A percentile compares a stretch with the other conserved stretches of the same genome.
Evolutionary conservation across 352 stramenopile genomes (phyloP).

Genomic region (Halophytophthora polymorphica): DNA sequence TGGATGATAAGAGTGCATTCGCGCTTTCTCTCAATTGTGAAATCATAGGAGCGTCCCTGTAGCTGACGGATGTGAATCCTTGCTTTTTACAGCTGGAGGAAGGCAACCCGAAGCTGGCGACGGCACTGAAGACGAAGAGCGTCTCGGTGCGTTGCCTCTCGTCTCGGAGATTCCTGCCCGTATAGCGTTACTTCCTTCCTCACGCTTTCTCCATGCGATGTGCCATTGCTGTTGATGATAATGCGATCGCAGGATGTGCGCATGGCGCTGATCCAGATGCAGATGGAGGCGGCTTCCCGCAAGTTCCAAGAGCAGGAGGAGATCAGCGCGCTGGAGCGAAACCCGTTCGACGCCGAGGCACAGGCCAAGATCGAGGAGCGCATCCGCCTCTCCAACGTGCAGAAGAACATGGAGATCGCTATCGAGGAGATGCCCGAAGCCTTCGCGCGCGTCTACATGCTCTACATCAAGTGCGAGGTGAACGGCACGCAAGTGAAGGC

Average conservation of each 20-base stretch:
- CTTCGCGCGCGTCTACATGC: slow-evolving; percentile 85
- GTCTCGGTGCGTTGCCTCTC: slow-evolving; percentile 43
- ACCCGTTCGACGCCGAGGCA: slow-evolving; percentile 73
- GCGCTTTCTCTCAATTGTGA: neutral
- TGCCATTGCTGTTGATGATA: neutral
- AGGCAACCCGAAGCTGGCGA: slow-evolving; percentile 58
- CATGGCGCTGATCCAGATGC: slow-evolving; percentile 80
- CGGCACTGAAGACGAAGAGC: slow-evolving; percentile 63
- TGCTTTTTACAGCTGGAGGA: slow-evolving; percentile 43
- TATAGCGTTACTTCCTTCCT: no score
- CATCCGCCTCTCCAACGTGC: slow-evolving; percentile 81
- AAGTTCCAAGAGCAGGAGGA: slow-evolving; percentile 83
- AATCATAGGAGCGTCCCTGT: neutral
- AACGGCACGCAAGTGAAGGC: slow-evolving; percentile 83
- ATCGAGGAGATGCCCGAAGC: slow-evolving; percentile 87
- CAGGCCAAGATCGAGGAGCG: slow-evolving; percentile 83
- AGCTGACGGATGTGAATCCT: neutral
- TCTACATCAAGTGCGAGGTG: slow-evolving; percentile 86
- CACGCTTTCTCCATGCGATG: neutral
- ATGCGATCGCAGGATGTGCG: slow-evolving; percentile 56
- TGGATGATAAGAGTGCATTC: neutral
- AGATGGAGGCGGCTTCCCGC: slow-evolving; percentile 77
- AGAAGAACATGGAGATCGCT: slow-evolving; percentile 89
- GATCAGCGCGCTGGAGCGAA: slow-evolving; percentile 55
- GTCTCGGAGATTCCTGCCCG: no score